Conservation (phyloP, 768 basidiomycete genomes). For the Xerocomellus dryophilus region DNA sequence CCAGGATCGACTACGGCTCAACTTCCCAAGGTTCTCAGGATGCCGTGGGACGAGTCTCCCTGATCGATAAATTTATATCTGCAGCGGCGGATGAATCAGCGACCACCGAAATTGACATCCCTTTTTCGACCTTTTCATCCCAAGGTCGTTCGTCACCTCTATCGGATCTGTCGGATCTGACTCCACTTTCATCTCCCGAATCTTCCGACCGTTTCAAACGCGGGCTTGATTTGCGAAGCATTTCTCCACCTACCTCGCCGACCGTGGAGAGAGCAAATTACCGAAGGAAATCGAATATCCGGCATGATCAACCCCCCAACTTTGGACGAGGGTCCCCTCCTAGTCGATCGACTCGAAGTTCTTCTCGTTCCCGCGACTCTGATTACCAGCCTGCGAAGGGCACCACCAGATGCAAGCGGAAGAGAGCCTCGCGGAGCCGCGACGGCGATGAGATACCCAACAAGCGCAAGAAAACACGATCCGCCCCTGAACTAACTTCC, state of each 20-base stretch:
- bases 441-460: conserved; percentile 8
- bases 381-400: conserved; percentile 20
- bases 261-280: neutral
- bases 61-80: conserved; percentile 30
- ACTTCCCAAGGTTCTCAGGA: conserved; percentile 8
- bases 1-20: neutral
- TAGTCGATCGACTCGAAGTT: conserved; percentile 1
- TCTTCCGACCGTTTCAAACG: conserved; percentile 4
- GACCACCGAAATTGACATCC: neutral
- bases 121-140: conserved; percentile 1
- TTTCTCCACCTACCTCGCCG: conserved; percentile 22
- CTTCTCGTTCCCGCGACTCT: neutral
- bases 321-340: neutral
- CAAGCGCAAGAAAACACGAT: conserved; percentile 14
- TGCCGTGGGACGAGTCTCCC: conserved; percentile 17
- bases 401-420: conserved; percentile 17
- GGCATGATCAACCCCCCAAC: neutral
- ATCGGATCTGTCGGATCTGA: conserved; percentile 31
- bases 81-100: conserved; percentile 18
- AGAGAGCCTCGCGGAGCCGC: conserved; percentile 6
- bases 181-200: conserved; percentile 28
- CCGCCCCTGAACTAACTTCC: neutral
- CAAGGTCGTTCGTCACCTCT: conserved; percentile 22
- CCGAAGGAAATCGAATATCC: neutral
- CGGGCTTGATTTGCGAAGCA: conserved; percentile 4